Evolutionary conservation across 768 basidiomycete species (phyloP).

Genomic region (Asterophora lycoperdoides): DNA sequence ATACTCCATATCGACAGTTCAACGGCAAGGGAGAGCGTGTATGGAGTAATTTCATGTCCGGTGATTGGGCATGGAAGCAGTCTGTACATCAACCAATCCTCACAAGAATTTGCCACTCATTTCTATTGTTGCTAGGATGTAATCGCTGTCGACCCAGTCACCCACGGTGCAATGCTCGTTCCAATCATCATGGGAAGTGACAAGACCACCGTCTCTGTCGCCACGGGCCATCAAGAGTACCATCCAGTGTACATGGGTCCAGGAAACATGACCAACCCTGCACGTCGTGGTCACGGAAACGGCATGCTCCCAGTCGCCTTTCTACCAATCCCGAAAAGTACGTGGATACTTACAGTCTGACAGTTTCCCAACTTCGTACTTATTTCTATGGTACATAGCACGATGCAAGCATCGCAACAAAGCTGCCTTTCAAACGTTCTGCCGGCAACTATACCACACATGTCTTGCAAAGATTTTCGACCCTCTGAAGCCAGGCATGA

Average conservation of each 20-base stretch:
- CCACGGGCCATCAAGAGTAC: constrained; percentile 36
- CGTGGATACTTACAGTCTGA: background rate
- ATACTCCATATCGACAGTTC: no score
- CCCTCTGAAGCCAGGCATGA: constrained; percentile 22
- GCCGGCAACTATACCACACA: constrained; percentile 19
- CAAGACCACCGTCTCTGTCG: constrained; percentile 39
- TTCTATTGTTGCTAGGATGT: no score
- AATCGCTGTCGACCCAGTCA: no score
- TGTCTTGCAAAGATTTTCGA: constrained; percentile 16
- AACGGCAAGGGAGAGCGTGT: no score
- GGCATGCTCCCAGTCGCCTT: constrained; percentile 28
- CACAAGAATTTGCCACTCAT: no score
- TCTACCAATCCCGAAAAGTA: constrained; percentile 34
- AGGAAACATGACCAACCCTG: constrained; percentile 26
- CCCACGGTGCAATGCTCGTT: constrained; percentile 30
- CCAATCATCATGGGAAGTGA: constrained; percentile 33
- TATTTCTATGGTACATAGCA: constrained; percentile 15
- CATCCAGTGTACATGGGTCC: constrained; percentile 31
- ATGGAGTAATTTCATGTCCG: no score
- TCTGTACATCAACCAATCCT: no score
- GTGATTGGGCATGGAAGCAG: no score
- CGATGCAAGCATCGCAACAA: constrained; percentile 12
- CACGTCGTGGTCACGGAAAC: constrained; percentile 26
- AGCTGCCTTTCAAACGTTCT: constrained; percentile 16
- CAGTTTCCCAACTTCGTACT: constrained; percentile 3